These are phyloP conservation scores for Cyclanthera cordifolia DNA, from an alignment of 306 rosid genomes.

Conservation along the genomic window DNA sequence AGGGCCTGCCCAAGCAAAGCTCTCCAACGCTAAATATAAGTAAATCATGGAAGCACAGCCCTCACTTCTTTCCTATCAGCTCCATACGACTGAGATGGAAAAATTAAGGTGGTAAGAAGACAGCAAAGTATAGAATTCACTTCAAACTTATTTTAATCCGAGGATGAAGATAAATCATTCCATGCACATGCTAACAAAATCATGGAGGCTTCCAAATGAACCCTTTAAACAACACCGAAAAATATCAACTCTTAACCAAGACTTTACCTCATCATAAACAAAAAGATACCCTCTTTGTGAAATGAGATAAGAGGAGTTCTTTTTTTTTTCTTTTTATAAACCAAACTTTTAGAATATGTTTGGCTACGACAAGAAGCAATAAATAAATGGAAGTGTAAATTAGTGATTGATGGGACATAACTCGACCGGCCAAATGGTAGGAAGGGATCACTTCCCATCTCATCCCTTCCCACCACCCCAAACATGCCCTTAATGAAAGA, in stretches of 20 bases:
- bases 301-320: too few species aligned
- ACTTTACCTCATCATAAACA: too few species aligned
- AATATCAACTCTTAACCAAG: background rate
- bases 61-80: slow-evolving; percentile 16
- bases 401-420: too few species aligned
- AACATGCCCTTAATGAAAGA: too few species aligned
- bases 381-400: too few species aligned
- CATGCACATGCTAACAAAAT: background rate
- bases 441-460: too few species aligned
- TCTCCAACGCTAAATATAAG: background rate
- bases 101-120: background rate
- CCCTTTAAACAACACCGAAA: background rate
- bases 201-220: background rate
- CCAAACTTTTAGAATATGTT: too few species aligned
- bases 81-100: slow-evolving; percentile 8
- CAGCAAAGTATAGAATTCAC: background rate
- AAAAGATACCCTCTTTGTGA: too few species aligned
- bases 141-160: background rate
- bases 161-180: background rate
- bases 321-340: too few species aligned
- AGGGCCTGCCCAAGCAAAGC: background rate
- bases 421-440: too few species aligned
- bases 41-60: slow-evolving; percentile 5
- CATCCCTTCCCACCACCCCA: too few species aligned
- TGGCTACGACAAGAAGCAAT: too few species aligned